Evolutionary conservation across 768 basidiomycete species (phyloP).

Genomic region (Lactifluus rugatus): DNA sequence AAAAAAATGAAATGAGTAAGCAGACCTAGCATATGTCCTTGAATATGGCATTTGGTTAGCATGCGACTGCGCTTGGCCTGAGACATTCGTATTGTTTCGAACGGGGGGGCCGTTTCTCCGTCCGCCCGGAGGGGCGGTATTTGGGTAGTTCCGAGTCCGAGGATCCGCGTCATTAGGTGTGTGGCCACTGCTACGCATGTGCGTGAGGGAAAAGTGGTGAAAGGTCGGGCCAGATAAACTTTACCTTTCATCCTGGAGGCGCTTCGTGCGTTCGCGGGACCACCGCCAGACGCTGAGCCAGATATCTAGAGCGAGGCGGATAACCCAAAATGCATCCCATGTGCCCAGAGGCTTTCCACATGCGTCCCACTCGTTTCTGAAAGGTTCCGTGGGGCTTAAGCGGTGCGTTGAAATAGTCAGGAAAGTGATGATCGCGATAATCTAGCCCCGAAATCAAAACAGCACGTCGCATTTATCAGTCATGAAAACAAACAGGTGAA

Average conservation of each 20-base stretch:
- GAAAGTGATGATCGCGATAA: constrained; percentile 41
- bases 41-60: constrained; percentile 2
- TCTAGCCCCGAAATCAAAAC: constrained; percentile 30
- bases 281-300: constrained; percentile 51
- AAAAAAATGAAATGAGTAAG: background rate
- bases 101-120: background rate
- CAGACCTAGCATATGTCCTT: constrained; percentile 18
- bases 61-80: background rate
- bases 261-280: constrained; percentile 23
- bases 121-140: background rate
- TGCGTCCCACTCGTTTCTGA: constrained; percentile 46
- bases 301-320: constrained; percentile 41
- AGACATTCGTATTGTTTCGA: background rate
- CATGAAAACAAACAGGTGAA: background rate
- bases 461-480: constrained; percentile 11
- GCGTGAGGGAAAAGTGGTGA: background rate
- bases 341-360: constrained; percentile 56
- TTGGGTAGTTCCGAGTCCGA: background rate
- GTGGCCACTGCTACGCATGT: background rate
- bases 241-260: constrained; percentile 18
- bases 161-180: background rate
- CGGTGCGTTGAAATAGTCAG: constrained; percentile 38
- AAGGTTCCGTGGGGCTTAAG: constrained; percentile 35
- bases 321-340: constrained; percentile 60
- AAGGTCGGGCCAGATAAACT: background rate